phyloP scores from a whole-genome alignment of 768 basidiomycete genomes.

The Panaeolus papilionaceus region DNA sequence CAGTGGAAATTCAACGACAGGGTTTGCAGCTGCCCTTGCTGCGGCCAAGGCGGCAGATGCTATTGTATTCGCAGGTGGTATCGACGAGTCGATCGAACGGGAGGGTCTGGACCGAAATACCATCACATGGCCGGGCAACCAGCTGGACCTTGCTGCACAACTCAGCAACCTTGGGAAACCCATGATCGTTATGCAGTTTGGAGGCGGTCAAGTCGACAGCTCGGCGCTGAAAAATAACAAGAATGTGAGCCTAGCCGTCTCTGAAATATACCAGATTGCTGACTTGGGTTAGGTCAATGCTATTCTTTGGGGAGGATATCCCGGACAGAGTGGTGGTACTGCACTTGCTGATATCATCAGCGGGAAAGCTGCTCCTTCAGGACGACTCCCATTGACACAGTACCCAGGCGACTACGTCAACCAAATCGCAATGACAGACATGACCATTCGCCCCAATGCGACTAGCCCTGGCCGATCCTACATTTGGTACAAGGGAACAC shows the following conservation, averaged over 20 bases:
- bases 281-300: conserved; percentile 50
- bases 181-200: conserved; percentile 59
- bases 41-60: conserved; percentile 56
- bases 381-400: conserved; percentile 59
- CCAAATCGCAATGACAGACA: conserved; percentile 62
- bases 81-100: conserved; percentile 54
- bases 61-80: conserved; percentile 60
- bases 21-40: conserved; percentile 57
- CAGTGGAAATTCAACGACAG: conserved; percentile 42
- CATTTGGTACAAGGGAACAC: conserved; percentile 59
- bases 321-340: conserved; percentile 59
- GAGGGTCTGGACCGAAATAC: conserved; percentile 53
- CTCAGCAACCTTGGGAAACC: conserved; percentile 56
- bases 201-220: conserved; percentile 62
- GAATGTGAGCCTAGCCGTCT: conserved; percentile 36
- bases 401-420: conserved; percentile 56
- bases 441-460: conserved; percentile 54
- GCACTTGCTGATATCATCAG: conserved; percentile 58
- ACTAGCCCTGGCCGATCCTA: conserved; percentile 62
- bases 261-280: conserved; percentile 6
- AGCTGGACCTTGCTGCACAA: conserved; percentile 54
- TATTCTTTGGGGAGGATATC: conserved; percentile 63
- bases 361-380: conserved; percentile 59
- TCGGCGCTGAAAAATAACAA: conserved; percentile 49
- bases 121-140: conserved; percentile 62